Evolutionary conservation across 371 early-diverging fungal species (phyloP), one percentile per base, ranked within the genome.

Genomic region (Mortierella polycephala): DNA sequence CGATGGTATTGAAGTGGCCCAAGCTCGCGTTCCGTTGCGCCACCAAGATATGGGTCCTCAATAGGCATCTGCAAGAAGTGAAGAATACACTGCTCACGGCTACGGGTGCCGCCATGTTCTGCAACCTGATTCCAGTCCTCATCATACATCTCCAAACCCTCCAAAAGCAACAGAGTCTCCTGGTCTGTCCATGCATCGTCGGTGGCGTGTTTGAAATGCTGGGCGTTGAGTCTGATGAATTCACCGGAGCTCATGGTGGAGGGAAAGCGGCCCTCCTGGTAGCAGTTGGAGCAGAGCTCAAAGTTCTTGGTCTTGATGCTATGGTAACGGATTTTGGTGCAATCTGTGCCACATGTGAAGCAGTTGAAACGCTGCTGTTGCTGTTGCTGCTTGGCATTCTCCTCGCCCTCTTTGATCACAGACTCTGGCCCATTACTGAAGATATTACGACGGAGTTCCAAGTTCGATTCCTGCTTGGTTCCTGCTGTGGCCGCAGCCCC

Each of bases 121-220:
- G 97, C 89, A 62, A 99, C 94, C 47, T 90, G 89, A 69, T 90
- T 89, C 99, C 99, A 99, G 83, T 99, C 96, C 64, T 99, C 97
- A 50, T 96, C 95, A 84, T 86, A 96, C 87, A 96, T 87, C 74
- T 99, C 99, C 42, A 99, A 85, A 1, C 94, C 99, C 84, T 99
- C 99, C 50, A 99, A 83, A 41, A 99, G 86, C 59, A 94, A 81
- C 23, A 98, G 84, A 10, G 94, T 95, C 79, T 99, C 99, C 82
- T 98, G 93, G 67, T 96, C 96, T 2, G 91, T 88, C 99, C 99
- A 99, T 23, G 85, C 82, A 37, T 90, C 88, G 40, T 88, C 88
- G 8, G 85, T 68, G 12, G 85, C 85, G 49, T 87, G 88, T 50
- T 89, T 82, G 71, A 83, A 82, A 44, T 82, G 67, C 41, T 73